Conservation (phyloP, 1,284 basidiomycete genomes). For the Irpex sp. region DNA sequence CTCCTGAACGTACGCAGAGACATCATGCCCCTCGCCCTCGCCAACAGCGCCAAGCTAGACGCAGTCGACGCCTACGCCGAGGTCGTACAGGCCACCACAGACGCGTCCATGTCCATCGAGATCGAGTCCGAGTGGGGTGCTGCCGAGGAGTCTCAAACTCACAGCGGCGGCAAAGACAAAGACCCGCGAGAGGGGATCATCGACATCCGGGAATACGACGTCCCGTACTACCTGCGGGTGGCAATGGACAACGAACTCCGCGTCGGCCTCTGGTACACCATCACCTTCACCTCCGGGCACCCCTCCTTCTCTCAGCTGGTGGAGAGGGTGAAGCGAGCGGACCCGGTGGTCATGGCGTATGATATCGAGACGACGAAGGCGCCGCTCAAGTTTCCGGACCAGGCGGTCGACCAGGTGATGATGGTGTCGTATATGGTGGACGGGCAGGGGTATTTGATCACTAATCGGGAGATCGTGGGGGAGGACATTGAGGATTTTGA, state of each 20-base stretch:
- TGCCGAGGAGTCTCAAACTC: slow-evolving; percentile 27
- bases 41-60: slow-evolving; percentile 91
- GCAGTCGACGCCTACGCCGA: slow-evolving; percentile 98
- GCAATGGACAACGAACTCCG: slow-evolving; percentile 98
- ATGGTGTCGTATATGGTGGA: slow-evolving; percentile 99
- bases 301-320: slow-evolving; percentile 73
- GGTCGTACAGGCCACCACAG: slow-evolving; percentile 80
- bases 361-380: slow-evolving; percentile 99
- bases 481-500: slow-evolving; percentile 99
- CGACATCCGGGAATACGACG: slow-evolving; percentile 95
- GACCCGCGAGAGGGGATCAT: slow-evolving; percentile 91
- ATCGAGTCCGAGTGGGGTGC: slow-evolving; percentile 65
- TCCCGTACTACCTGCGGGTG: slow-evolving; percentile 96
- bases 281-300: slow-evolving; percentile 81
- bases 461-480: slow-evolving; percentile 95
- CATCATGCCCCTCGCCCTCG: slow-evolving; percentile 83
- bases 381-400: slow-evolving; percentile 98
- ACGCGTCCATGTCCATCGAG: slow-evolving; percentile 58
- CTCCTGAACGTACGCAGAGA: slow-evolving; percentile 87
- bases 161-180: slow-evolving; percentile 42
- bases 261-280: slow-evolving; percentile 95
- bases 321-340: slow-evolving; percentile 95
- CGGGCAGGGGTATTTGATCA: slow-evolving; percentile 96
- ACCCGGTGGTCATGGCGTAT: slow-evolving; percentile 98
- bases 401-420: slow-evolving; percentile 96